Evolutionary conservation across 78 protist species (phyloP), one percentile per base, ranked within the genome.

Genomic region (Dictyostelium brefeldianum): DNA sequence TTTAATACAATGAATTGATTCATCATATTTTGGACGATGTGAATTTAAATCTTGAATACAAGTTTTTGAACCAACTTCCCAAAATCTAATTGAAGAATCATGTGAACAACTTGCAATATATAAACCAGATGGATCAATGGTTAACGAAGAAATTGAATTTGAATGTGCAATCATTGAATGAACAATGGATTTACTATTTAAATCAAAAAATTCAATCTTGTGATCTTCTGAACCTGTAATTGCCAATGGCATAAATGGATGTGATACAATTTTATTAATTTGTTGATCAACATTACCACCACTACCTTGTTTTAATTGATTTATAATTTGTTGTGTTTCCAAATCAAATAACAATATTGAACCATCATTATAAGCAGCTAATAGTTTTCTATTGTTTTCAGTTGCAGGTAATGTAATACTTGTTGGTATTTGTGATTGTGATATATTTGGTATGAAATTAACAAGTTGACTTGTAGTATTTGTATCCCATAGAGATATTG

Each of bases 131-230:
- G 96, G 85, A 36, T 95, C 93, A 36, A 95, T 81, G 8, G 91
- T 31, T 5, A 95, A 48, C 5, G 84, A 83, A 7, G 97, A 46
- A 20, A 95, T 83, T 6, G 95, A 92, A 25, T 80, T 89, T 14
- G 74, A 71, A 54, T 95, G 97, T 4, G 97, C 97, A 18, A 95
- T 80, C 91, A 90, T 95, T 62, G 91, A 73, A 29, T 95, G 90
- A 20, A 95, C 89, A 17, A 25, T 20, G 0, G 73, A 4, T 17
- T 25, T 15, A 12, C 59, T 27, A 41, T 15, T 36, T 9, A 79
- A 41, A 29, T 89, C 89, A 48, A 48, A 89, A 50, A 89, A 80
- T 41, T 80, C 94, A 14, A 89, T 89, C 65, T 80, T 79, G 29
- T 89, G 22, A 47, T 89, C 94, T 54, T 89, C 94, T 1, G 81